Base-by-base conservation (phyloP, 176 grass and related monocot species). In the Bromus sterilis region DNA sequence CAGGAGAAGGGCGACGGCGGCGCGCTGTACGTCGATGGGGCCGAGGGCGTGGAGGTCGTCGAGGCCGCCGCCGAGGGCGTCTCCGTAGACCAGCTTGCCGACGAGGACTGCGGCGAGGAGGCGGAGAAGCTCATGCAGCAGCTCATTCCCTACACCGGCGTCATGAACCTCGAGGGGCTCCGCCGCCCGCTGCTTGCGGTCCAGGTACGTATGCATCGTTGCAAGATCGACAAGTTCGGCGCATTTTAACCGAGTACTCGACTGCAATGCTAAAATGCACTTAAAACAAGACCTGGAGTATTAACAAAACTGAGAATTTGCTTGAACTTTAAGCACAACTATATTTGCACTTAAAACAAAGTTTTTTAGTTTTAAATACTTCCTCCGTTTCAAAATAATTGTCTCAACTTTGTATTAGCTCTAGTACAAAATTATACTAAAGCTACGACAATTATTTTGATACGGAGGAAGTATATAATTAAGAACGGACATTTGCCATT, bases 151-250 rank as follows among this genome's bases (percentile, higher is more conserved):
- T 99, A 99, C 85, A 99, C 92, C 57, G 93, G 93, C 67, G 84
- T 99, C 72, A 99, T 99, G 96, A 99, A 99, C 86, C 89, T 99
- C 55, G 93, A 99, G 75, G 96, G 96, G 0, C 72, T 95, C 73
- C 89, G 55, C 72, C 86, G 91, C 33, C 96, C 96, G 48, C 85
- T 99, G 73, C 89, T 99, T 40, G 93, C 96, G 61, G 84, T 98
- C 33, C 95, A 97, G 80, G 94, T n/a, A 61, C 18, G 29, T 33
- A 12, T 62, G 21, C 65, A 40, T 25, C 7, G 1, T 73, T 4
- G 7, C 42, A 72, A 72, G 41, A 66, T 66, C 16, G 35, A 34
- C 30, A 31, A 0, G 21, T 21, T 53, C 0, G 48, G 48, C 48
- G 48, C 46, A 51, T 53, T 53, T 21, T 8, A 21, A 53, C 3